Evolutionary conservation across 345 rosid genomes (phyloP), one percentile per base, ranked within the genome.

Genomic region (Mallotus nudiflorus): DNA sequence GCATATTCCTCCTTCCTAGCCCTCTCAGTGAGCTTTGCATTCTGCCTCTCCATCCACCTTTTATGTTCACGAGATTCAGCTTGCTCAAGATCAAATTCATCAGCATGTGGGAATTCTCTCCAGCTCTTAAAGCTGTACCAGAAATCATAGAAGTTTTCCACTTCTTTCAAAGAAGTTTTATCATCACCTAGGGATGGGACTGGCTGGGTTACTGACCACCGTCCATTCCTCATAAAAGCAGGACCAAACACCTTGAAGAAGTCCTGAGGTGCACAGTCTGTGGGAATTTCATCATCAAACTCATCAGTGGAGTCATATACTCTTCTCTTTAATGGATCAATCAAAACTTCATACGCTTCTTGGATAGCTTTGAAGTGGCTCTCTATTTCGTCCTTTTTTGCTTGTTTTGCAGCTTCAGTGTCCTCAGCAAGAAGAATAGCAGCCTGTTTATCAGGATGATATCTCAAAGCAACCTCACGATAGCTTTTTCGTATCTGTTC

Each of bases 21-120:
- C 81, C 86, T 92, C 52, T 82, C 99, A 1, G 98, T 66, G 9
- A 85, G 86, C 71, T 87, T 92, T 4, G 89, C 88, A 79, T 96
- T 96, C 85, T 96, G 98, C 85, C 96, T 91, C 85, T 96, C 99
- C 97, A 96, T 92, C 99, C 99, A 96, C 77, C 99, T 92, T 80
- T 74, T 90, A 58, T 96, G 98, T 57, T 96, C 98, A 71, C 99
- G 98, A 51, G 96, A 91, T 75, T 96, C 99, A 0, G 99, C 95
- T 76, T 92, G 85, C 59, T 96, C 99, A 39, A 96, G 82, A 80
- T 96, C 98, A 83, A 84, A 90, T 83, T 96, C 99, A 73, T 92
- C 98, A 15, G 89, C 86, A 79, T 91, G 97, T 12, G 99, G 98
- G 80, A 96, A 96, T 72, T 96, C 99, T 55, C 99, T 91, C 99